Conservation (phyloP, 2,329 filamentous ascomycete genomes). For the Dactylellina leptospora region DNA sequence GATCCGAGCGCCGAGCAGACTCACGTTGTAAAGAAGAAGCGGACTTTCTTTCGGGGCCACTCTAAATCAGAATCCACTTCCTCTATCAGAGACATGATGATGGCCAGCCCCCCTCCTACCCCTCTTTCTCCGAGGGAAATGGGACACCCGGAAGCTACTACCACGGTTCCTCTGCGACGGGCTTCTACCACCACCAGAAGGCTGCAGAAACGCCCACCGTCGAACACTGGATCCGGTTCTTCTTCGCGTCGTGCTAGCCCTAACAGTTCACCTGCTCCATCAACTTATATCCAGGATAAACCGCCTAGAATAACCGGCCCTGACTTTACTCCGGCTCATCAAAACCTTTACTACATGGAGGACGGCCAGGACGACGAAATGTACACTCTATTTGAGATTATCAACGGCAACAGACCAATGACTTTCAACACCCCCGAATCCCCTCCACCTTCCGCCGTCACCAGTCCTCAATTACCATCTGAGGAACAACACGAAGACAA, state of each 20-base stretch:
- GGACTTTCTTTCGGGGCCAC: slow-evolving; percentile 49
- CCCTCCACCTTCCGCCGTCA: slow-evolving; percentile 4
- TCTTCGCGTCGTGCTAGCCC: slow-evolving; percentile 28
- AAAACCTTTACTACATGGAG: slow-evolving; percentile 49
- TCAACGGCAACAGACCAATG: slow-evolving; percentile 38
- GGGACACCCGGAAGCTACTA: slow-evolving; percentile 11
- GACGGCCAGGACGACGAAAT: slow-evolving; percentile 51
- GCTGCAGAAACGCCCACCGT: slow-evolving; percentile 46
- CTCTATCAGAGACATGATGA: slow-evolving; percentile 44
- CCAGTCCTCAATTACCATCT: slow-evolving; percentile 19
- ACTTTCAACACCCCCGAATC: background rate
- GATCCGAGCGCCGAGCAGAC: slow-evolving; percentile 11
- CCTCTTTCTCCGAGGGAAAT: slow-evolving; percentile 15
- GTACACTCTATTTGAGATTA: slow-evolving; percentile 51
- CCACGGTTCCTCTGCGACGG: slow-evolving; percentile 25
- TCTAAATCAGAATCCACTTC: slow-evolving; percentile 26
- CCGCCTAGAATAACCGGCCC: slow-evolving; percentile 46
- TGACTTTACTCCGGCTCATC: slow-evolving; percentile 37
- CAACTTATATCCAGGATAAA: slow-evolving; percentile 46
- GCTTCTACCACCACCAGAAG: slow-evolving; percentile 37
- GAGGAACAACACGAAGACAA: slow-evolving; percentile 21
- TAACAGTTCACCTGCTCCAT: slow-evolving; percentile 29
- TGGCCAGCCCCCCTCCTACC: slow-evolving; percentile 15
- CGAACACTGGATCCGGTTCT: slow-evolving; percentile 18
- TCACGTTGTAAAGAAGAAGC: slow-evolving; percentile 43